Conservation (phyloP, 352 stramenopile genomes). For the Pythium grandisporangium region DNA sequence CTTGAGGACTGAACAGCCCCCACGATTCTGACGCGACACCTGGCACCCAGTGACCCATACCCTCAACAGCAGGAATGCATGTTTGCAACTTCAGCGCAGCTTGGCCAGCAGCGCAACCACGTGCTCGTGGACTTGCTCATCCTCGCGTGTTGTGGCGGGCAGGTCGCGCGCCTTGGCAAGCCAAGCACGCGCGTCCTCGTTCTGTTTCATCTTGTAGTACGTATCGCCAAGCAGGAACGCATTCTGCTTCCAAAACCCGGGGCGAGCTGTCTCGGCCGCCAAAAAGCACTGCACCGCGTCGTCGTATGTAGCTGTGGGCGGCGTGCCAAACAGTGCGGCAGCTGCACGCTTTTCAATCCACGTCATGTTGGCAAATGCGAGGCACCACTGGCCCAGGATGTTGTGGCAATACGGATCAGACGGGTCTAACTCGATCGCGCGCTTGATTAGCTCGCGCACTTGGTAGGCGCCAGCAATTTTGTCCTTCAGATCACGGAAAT, state of each 20-base stretch:
- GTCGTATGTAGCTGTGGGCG: slow-evolving; percentile 51
- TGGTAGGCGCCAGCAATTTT: slow-evolving; percentile 63
- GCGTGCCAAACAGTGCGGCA: slow-evolving; percentile 52
- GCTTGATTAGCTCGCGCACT: slow-evolving; percentile 54
- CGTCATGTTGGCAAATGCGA: slow-evolving; percentile 69
- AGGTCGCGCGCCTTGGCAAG: slow-evolving; percentile 29
- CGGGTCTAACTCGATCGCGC: slow-evolving; percentile 66
- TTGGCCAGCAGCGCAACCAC: slow-evolving; percentile 35
- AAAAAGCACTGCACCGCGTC: slow-evolving; percentile 46
- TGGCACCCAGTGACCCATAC: too few species aligned
- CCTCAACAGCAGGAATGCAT: too few species aligned
- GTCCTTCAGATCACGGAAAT: slow-evolving; percentile 52
- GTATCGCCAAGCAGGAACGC: slow-evolving; percentile 53
- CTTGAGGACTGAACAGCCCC: too few species aligned
- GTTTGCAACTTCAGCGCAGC: too few species aligned
- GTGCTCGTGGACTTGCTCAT: slow-evolving; percentile 35
- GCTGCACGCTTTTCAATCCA: slow-evolving; percentile 70
- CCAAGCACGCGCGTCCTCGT: slow-evolving; percentile 28
- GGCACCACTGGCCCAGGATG: slow-evolving; percentile 68
- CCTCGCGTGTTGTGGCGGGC: slow-evolving; percentile 52
- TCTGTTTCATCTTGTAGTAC: slow-evolving; percentile 57
- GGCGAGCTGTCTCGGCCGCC: slow-evolving; percentile 43
- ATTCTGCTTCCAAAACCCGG: slow-evolving; percentile 77
- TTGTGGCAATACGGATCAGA: slow-evolving; percentile 50
- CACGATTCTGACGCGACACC: too few species aligned